Base-by-base conservation (phyloP, 768 basidiomycete species). In the Psilocybe tampanensis region DNA sequence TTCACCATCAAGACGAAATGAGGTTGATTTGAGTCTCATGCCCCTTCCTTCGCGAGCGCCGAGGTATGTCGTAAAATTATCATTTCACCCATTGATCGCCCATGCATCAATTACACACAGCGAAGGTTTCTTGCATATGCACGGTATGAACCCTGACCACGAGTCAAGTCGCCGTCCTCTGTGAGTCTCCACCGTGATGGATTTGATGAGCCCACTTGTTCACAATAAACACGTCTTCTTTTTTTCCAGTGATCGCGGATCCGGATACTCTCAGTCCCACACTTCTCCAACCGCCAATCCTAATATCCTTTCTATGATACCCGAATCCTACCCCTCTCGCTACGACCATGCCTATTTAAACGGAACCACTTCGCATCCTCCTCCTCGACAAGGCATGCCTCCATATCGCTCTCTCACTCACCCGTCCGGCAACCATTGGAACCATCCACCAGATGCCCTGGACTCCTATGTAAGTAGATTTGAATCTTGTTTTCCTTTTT, bases 381-480 rank as follows among this genome's bases (percentile, higher is more conserved):
- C 78, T 36, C 76, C 84, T 56, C 76, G 79, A 62, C 72, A 75
- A 53, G 58, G 67, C 52, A 65, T 70, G 66, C 68, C 71, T 56
- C 75, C 78, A 55, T 81, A 84, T 59, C 83, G 85, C 52, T 47
- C 81, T 19, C 74, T 83, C 66, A 76, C 75, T 45, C 80, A 84
- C 58, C 79, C 80, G 50, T 66, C 76, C 54, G 65, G 79, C 57
- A 74, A 75, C 47, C 83, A 85, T 51, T 88, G 86, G 86, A 74
- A 75, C 48, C 74, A 80, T n/a, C 66, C 79, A 36, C 75, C 81
- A 18, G 81, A 86, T 62, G 75, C 81, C 13, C 76, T 86, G 67
- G 86, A 90, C 44, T 70, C 86, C 55, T 90, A 83, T 69, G 90
- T 92, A 71, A 75, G 87, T 45, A 33, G 11, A 52, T 13, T 39